These are phyloP conservation scores for Xylaria castorea DNA, from an alignment of 495 filamentous ascomycete genomes.

Conservation along the genomic window DNA sequence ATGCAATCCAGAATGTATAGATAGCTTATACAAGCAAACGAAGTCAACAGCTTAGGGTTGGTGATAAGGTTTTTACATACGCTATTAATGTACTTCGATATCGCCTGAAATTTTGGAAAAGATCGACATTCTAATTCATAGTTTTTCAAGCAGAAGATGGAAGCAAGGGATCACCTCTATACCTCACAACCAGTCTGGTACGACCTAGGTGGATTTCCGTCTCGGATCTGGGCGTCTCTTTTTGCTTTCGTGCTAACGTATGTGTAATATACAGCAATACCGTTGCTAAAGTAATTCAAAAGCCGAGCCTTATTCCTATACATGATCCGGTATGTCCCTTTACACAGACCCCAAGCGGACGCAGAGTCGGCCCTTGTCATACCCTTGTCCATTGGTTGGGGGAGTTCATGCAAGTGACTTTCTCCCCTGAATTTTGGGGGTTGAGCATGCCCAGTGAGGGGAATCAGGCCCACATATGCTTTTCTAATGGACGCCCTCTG, in stretches of 20 bases:
- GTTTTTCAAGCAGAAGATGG: neutral
- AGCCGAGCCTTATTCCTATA: neutral
- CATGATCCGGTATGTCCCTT: neutral
- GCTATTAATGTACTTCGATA: too few species aligned
- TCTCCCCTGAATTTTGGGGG: neutral
- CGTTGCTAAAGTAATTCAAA: neutral
- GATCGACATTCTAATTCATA: neutral
- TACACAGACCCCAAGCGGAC: neutral
- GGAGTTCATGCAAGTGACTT: constrained; percentile 5
- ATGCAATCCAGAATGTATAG: too few species aligned
- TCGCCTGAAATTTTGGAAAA: neutral
- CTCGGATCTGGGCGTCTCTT: neutral
- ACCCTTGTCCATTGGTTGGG: neutral
- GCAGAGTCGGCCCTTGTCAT: neutral
- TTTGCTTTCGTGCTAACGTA: neutral
- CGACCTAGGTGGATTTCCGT: neutral
- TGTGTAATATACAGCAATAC: neutral
- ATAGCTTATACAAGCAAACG: too few species aligned
- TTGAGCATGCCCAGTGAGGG: neutral
- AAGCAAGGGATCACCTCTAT: neutral
- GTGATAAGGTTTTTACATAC: too few species aligned
- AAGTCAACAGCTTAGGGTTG: too few species aligned
- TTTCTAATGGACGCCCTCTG: neutral
- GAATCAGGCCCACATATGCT: neutral
- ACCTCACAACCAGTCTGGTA: neutral